Base-by-base conservation (phyloP, 78 protist genomes). In the Tieghemostelium lacteum region DNA sequence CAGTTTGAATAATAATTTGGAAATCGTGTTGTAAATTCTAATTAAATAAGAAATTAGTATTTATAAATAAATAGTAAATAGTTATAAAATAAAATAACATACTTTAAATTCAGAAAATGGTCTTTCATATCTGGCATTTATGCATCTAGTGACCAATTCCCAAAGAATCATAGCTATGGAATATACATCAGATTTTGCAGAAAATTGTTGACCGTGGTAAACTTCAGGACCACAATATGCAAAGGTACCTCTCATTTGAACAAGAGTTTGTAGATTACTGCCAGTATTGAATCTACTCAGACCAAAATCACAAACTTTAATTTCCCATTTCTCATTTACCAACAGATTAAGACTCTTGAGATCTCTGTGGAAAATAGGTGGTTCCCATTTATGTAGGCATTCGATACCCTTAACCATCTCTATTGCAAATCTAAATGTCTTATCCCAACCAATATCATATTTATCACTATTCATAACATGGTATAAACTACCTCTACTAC, bases 1-100 rank as follows among this genome's bases (percentile, higher is more conserved):
- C 75, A 31, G 95, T 93, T 74, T 93, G 87, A 64, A 93, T 74
- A 57, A 93, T 93, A 58, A 93, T 87, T 69, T 93, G 95, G 87
- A 75, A 92, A 52, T 92, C 95, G 29, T 83, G 91, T 40, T 69
- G 91, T 60, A 83, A 39, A 58, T 83, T 83, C 76, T 65, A 37
- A 72, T 19, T 34, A 54, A 33, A 50, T 39, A 24, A 26, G 31
- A 3, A 40, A 40, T 33, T 17, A 64, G 20, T 29, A 5, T 61
- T 20, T 29, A 40, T 22, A 40, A n/a, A 2, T 26, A 28, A 42
- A 67, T 7, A 42, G 26, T 28, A 42, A 42, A 67, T 40, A 36
- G 19, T 6, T 24, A 40, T 67, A 34, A 34, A 40, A 31, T 40
- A 34, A 17, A 66, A 24, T 16, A 24, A 33, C 10, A 14, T 45